Evolutionary conservation across 441 rosid species (phyloP).

Genomic region (Jatropha multifida): DNA sequence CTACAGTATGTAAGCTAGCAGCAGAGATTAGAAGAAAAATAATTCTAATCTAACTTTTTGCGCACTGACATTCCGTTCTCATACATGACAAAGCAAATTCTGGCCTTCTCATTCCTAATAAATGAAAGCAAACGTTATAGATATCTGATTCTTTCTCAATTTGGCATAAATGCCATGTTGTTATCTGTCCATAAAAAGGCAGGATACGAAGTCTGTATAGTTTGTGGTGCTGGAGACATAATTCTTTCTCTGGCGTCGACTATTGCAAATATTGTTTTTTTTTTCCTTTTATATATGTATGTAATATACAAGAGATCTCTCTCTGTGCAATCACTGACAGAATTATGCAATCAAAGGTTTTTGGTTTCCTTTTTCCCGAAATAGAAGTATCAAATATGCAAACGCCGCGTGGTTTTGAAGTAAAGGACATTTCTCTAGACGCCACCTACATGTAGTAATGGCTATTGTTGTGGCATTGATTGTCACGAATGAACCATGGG

Average conservation of each 20-base stretch:
- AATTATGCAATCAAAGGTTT: not conserved
- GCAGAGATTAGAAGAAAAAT: constrained; percentile 5
- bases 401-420: too few species aligned
- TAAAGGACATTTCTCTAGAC: too few species aligned
- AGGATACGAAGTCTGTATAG: constrained; percentile 14
- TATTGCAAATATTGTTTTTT: not conserved
- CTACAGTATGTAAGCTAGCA: constrained; percentile 51
- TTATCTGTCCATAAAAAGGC: constrained; percentile 15
- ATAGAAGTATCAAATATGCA: too few species aligned
- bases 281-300: too few species aligned
- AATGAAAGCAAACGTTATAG: constrained; percentile 8
- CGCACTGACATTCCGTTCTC: constrained; percentile 7
- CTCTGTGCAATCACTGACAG: not conserved
- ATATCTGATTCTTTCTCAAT: constrained; percentile 22
- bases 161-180: constrained; percentile 11
- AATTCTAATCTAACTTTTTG: constrained; percentile 4
- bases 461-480: too few species aligned
- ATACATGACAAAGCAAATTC: constrained; percentile 2
- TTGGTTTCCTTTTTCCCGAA: too few species aligned
- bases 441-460: too few species aligned
- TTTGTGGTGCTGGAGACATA: constrained; percentile 6
- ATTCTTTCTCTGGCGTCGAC: not conserved
- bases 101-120: constrained; percentile 11
- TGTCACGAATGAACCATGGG: too few species aligned
- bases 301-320: not conserved